These are phyloP conservation scores for Thuja plicata DNA, from an alignment of 83 land plant species.

Conservation along the genomic window DNA sequence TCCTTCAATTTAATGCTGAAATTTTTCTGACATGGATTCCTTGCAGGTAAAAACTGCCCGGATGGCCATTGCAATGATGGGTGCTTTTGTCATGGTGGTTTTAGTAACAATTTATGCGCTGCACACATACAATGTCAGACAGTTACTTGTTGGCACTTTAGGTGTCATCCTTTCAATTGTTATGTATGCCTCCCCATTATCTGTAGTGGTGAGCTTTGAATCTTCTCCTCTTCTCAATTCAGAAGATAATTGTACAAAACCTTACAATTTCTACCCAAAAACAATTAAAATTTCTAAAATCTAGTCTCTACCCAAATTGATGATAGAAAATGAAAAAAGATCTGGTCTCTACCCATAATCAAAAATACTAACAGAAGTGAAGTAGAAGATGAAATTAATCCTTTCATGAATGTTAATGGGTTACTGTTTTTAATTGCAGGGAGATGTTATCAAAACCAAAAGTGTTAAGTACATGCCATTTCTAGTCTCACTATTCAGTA, in stretches of 20 bases:
- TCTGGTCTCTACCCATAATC: background rate
- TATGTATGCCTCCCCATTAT: slow-evolving; percentile 14
- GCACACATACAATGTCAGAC: background rate
- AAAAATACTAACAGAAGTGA: background rate
- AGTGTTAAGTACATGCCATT: slow-evolving; percentile 16
- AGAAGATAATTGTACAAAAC: background rate
- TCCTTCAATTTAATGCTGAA: background rate
- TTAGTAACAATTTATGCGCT: background rate
- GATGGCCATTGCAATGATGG: background rate
- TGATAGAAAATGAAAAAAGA: background rate
- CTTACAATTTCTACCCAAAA: no score
- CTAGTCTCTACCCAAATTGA: background rate
- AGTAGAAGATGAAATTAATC: background rate
- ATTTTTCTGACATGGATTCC: background rate
- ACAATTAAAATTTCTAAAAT: no score
- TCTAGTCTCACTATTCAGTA: background rate
- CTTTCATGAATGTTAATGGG: background rate
- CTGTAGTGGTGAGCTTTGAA: background rate
- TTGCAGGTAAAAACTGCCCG: background rate
- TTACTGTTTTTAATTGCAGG: background rate
- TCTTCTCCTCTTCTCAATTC: background rate
- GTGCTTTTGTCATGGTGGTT: background rate
- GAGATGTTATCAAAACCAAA: background rate
- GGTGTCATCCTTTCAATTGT: slow-evolving; percentile 1
- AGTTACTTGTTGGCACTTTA: background rate